A percentile compares a stretch with the other conserved stretches of the same genome.
These are phyloP conservation scores for Globisporangium alternatum DNA, from an alignment of 352 stramenopile species.

Conservation along the genomic window DNA sequence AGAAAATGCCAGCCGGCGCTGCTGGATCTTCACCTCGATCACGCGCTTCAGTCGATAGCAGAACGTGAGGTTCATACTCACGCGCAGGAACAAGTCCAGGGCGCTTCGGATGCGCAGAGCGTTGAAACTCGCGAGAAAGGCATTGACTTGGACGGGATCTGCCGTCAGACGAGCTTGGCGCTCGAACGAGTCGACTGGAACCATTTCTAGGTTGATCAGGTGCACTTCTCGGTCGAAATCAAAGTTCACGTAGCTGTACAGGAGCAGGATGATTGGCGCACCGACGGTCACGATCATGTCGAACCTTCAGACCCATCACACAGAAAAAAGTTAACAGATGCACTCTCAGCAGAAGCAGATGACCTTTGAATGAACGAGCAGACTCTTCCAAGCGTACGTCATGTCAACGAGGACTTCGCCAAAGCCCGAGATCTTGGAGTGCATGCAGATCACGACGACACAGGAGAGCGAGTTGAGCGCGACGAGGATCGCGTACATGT, in stretches of 20 bases:
- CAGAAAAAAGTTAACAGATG: not conserved
- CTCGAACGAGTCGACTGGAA: constrained; percentile 24
- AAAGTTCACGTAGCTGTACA: constrained; percentile 27
- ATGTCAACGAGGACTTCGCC: constrained; percentile 32
- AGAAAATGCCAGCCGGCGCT: not conserved
- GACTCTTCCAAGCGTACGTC: not conserved
- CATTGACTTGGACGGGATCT: constrained; percentile 25
- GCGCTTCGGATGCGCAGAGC: constrained; percentile 26
- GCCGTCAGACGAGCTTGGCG: constrained; percentile 22
- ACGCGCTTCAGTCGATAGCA: constrained; percentile 31
- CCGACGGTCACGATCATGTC: constrained; percentile 27
- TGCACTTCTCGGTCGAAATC: constrained; percentile 27
- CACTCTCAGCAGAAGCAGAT: not conserved
- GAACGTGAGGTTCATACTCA: constrained; percentile 36
- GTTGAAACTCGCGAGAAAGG: constrained; percentile 31
- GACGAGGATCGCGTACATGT: constrained; percentile 18
- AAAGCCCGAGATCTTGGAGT: constrained; percentile 15
- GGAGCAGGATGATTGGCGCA: constrained; percentile 24
- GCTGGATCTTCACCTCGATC: constrained; percentile 18
- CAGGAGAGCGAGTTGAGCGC: constrained; percentile 22
- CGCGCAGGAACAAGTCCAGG: constrained; percentile 24
- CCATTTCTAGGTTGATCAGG: constrained; percentile 19
- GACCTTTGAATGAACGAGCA: not conserved
- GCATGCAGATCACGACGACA: constrained; percentile 10
- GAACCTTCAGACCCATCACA: constrained; percentile 14